These are phyloP conservation scores for Solanum pinnatisectum DNA, from an alignment of 257 asterid genomes.

Conservation along the genomic window DNA sequence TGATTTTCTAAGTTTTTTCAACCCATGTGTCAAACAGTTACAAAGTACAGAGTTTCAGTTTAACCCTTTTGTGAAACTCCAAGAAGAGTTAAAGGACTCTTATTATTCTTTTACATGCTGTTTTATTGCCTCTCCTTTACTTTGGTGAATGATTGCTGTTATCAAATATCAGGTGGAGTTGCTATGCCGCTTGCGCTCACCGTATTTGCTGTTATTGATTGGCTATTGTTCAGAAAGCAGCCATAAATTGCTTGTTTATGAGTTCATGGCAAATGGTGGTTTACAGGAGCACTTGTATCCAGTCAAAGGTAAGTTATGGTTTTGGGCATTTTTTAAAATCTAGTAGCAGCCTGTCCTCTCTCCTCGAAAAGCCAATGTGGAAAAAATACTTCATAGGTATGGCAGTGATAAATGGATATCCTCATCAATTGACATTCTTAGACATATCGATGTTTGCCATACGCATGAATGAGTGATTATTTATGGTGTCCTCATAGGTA, in stretches of 20 bases:
- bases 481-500: not conserved
- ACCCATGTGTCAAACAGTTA: not conserved
- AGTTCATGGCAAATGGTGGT: slow-evolving; percentile 94
- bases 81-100: not conserved
- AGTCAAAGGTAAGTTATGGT: slow-evolving; percentile 28
- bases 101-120: not conserved
- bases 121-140: not conserved
- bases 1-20: not conserved
- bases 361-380: not conserved
- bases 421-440: not conserved
- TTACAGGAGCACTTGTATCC: slow-evolving; percentile 92
- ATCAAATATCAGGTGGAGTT: slow-evolving; percentile 55
- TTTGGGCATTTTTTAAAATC: not conserved
- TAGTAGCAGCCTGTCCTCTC: not conserved
- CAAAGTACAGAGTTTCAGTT: not conserved
- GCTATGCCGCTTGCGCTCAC: slow-evolving; percentile 65
- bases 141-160: not conserved
- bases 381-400: not conserved
- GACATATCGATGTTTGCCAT: not conserved
- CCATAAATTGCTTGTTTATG: slow-evolving; percentile 79
- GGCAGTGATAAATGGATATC: not conserved
- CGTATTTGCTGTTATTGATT: slow-evolving; percentile 55
- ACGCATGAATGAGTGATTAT: not conserved
- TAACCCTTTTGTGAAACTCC: not conserved
- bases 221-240: slow-evolving; percentile 74